These are phyloP conservation scores for Solanum sejunctum DNA, from an alignment of 257 asterid genomes.

Conservation along the genomic window DNA sequence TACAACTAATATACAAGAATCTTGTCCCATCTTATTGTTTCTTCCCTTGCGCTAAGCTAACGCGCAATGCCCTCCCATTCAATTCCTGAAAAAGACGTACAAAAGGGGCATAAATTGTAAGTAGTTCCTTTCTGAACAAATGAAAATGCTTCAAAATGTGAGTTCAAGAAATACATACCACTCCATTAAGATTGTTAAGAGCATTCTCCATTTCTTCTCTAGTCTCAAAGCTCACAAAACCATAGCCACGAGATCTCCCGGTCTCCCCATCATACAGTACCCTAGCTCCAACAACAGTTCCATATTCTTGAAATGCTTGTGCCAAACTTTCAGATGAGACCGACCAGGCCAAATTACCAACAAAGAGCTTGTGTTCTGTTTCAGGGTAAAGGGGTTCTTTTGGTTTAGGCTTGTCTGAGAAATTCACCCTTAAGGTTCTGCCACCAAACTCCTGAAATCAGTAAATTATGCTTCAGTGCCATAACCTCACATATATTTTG, in stretches of 20 bases:
- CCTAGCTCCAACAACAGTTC: constrained; percentile 68
- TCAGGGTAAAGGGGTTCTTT: constrained; percentile 80
- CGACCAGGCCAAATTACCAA: constrained; percentile 73
- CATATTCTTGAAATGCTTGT: constrained; percentile 52
- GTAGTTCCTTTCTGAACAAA: background rate
- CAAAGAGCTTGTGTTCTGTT: constrained; percentile 75
- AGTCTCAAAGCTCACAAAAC: constrained; percentile 61
- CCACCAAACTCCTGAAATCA: constrained; percentile 68
- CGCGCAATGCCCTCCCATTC: constrained; percentile 66
- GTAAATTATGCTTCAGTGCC: background rate
- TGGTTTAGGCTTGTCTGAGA: constrained; percentile 78
- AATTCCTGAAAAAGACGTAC: constrained; percentile 37
- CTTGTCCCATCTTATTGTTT: constrained; percentile 23
- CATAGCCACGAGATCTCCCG: constrained; percentile 84
- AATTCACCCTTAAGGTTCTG: constrained; percentile 82
- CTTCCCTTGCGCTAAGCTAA: constrained; percentile 77
- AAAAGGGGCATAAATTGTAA: background rate
- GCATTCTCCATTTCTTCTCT: constrained; percentile 68
- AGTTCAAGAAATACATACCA: constrained; percentile 27
- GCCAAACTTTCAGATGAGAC: constrained; percentile 57
- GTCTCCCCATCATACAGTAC: constrained; percentile 77
- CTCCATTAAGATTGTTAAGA: constrained; percentile 60
- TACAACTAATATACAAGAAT: constrained; percentile 1
- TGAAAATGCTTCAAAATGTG: background rate
- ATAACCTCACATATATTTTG: background rate